phyloP scores from a whole-genome alignment of 768 basidiomycete species.

The Hericium coralloides region DNA sequence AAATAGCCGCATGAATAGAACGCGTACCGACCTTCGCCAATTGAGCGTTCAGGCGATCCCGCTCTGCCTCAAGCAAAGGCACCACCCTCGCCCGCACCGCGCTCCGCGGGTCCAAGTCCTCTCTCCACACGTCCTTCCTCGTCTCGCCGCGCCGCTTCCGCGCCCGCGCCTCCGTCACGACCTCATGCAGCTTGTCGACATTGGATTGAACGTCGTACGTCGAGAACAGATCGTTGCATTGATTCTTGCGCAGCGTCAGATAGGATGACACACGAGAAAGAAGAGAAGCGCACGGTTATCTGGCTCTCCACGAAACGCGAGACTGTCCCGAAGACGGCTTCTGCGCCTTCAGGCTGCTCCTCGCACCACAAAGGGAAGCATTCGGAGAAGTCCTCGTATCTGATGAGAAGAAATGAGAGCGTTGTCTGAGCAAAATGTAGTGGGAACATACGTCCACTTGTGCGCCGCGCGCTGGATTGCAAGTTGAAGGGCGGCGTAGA shows the following conservation, averaged over 20 bases:
- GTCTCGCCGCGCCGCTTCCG: slow-evolving; percentile 36
- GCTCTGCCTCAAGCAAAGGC: slow-evolving; percentile 42
- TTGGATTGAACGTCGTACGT: slow-evolving; percentile 60
- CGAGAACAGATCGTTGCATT: slow-evolving; percentile 60
- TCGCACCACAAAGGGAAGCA: slow-evolving; percentile 32
- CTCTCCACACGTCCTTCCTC: slow-evolving; percentile 55
- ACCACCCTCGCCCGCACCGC: slow-evolving; percentile 57
- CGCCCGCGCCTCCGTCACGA: slow-evolving; percentile 57
- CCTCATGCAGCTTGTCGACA: slow-evolving; percentile 60
- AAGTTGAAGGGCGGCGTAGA: slow-evolving; percentile 43
- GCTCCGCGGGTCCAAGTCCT: slow-evolving; percentile 50
- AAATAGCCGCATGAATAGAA: background rate
- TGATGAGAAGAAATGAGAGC: slow-evolving; percentile 10
- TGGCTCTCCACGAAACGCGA: slow-evolving; percentile 65
- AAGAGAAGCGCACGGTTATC: slow-evolving; percentile 27
- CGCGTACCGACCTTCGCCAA: slow-evolving; percentile 24
- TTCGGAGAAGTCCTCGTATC: slow-evolving; percentile 38
- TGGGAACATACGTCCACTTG: slow-evolving; percentile 41
- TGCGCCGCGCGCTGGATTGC: slow-evolving; percentile 42
- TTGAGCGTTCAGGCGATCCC: slow-evolving; percentile 28
- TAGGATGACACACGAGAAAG: background rate
- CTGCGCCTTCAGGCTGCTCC: slow-evolving; percentile 26
- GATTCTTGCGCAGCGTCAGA: slow-evolving; percentile 31
- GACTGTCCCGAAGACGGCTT: slow-evolving; percentile 41
- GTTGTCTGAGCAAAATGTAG: background rate